Conservation (phyloP, 2,329 filamentous ascomycete species). For the Sordariomycetes sp. region DNA sequence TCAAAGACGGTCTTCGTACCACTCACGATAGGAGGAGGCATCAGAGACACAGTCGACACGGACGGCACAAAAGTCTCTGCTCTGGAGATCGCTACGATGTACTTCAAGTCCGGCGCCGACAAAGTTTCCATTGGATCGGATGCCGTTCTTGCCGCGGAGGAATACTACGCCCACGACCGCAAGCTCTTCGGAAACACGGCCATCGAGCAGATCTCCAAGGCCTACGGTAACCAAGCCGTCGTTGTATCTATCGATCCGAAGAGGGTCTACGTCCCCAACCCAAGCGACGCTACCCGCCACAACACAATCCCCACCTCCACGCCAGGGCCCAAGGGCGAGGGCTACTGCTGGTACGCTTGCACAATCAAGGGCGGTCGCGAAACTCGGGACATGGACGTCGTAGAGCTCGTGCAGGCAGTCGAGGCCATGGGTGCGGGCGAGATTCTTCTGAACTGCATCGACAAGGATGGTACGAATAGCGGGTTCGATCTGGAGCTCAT, state of each 20-base stretch:
- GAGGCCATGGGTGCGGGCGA: slow-evolving; percentile 95
- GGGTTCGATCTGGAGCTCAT: slow-evolving; percentile 95
- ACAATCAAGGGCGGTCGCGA: slow-evolving; percentile 94
- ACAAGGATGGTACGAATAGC: slow-evolving; percentile 88
- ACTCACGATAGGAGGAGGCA: slow-evolving; percentile 89
- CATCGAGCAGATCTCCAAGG: slow-evolving; percentile 88
- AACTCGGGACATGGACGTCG: slow-evolving; percentile 86
- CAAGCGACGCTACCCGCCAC: slow-evolving; percentile 60
- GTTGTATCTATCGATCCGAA: slow-evolving; percentile 94
- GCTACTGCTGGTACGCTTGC: slow-evolving; percentile 92
- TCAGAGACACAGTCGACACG: slow-evolving; percentile 83
- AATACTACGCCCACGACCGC: slow-evolving; percentile 67
- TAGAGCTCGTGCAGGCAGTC: slow-evolving; percentile 78
- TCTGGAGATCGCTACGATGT: slow-evolving; percentile 88
- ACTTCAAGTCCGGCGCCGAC: slow-evolving; percentile 94
- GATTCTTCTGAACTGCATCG: slow-evolving; percentile 94
- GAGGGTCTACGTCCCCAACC: slow-evolving; percentile 71
- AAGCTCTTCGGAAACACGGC: slow-evolving; percentile 73
- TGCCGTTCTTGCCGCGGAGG: slow-evolving; percentile 84
- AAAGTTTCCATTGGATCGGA: slow-evolving; percentile 97
- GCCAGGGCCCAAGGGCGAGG: slow-evolving; percentile 67
- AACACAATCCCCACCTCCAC: slow-evolving; percentile 59
- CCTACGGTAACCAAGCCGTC: slow-evolving; percentile 94
- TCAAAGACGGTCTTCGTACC: slow-evolving; percentile 93
- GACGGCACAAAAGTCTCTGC: slow-evolving; percentile 83